phyloP scores from a whole-genome alignment of 495 filamentous ascomycete genomes.

The Penicillium bovifimosum region DNA sequence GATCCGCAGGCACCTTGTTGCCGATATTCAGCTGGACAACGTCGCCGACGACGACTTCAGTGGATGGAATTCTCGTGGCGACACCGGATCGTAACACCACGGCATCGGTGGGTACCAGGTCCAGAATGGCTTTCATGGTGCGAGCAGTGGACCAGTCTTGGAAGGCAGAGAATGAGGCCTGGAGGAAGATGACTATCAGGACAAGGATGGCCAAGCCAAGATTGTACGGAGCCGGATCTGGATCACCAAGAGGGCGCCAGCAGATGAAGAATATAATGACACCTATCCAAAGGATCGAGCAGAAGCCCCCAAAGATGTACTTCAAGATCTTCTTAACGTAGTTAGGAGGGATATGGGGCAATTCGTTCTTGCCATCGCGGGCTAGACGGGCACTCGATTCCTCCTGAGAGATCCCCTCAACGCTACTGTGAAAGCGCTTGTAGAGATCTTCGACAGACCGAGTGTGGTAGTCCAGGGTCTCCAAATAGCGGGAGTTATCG shows the following conservation, averaged over 20 bases:
- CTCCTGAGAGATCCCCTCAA: no score
- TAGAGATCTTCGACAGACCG: no score
- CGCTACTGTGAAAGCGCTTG: no score
- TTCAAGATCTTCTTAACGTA: constrained; percentile 51
- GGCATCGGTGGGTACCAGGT: constrained; percentile 62
- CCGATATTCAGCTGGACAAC: constrained; percentile 60
- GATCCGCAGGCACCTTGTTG: constrained; percentile 67
- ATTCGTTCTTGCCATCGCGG: constrained; percentile 59
- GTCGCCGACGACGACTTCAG: constrained; percentile 65
- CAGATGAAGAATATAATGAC: constrained; percentile 64
- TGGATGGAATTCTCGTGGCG: constrained; percentile 49
- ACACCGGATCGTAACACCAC: constrained; percentile 57
- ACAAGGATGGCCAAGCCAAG: constrained; percentile 65
- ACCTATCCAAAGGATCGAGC: constrained; percentile 62
- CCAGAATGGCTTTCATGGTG: constrained; percentile 61
- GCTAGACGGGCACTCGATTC: no score
- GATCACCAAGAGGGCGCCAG: constrained; percentile 69
- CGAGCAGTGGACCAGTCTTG: constrained; percentile 61
- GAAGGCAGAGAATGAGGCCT: constrained; percentile 65
- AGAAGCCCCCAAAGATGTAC: constrained; percentile 72
- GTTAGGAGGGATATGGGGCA: constrained; percentile 51
- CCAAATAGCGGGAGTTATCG: no score
- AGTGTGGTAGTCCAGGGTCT: no score
- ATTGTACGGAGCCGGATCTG: constrained; percentile 59
- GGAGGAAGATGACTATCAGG: constrained; percentile 59